Percentiles rank a stretch among this genome's conserved stretches.
Conservation (phyloP, 805 yeast genomes). For the Candida chilensis region DNA sequence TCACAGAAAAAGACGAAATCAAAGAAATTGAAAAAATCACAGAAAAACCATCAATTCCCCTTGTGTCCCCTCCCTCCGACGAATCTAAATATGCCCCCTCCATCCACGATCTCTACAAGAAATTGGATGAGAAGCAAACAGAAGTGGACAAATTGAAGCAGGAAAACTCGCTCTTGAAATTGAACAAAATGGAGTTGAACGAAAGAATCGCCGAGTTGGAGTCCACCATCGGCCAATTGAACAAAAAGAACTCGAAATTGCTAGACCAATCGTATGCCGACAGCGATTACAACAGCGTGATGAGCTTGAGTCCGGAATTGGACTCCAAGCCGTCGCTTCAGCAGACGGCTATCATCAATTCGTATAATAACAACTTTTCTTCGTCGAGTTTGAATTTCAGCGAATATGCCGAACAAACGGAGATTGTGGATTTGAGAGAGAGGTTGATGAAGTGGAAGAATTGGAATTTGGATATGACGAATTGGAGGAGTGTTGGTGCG, state of each 20-base stretch:
- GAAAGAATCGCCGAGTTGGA: slow-evolving; percentile 8
- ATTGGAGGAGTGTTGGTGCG: slow-evolving; percentile 66
- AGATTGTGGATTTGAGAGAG: slow-evolving; percentile 47
- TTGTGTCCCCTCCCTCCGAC: neutral
- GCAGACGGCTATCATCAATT: neutral
- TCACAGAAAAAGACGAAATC: no score
- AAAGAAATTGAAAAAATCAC: slow-evolving; percentile 21
- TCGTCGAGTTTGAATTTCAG: slow-evolving; percentile 1
- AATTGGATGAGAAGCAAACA: slow-evolving; percentile 12
- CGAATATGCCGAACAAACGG: slow-evolving; percentile 23
- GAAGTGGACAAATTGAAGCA: slow-evolving; percentile 25
- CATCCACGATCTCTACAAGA: slow-evolving; percentile 1
- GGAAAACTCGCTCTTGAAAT: slow-evolving; percentile 18
- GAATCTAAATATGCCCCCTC: slow-evolving; percentile 2
- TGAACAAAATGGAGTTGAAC: slow-evolving; percentile 21
- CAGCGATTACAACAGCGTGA: slow-evolving; percentile 4
- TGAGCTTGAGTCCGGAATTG: slow-evolving; percentile 4
- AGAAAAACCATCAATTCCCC: slow-evolving; percentile 14
- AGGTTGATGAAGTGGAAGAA: slow-evolving; percentile 65
- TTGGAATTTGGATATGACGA: slow-evolving; percentile 82
- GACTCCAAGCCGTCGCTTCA: no score
- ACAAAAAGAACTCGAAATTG: slow-evolving; percentile 1
- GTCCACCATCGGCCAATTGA: slow-evolving; percentile 1
- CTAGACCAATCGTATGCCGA: slow-evolving; percentile 3
- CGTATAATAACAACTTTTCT: neutral